Evolutionary conservation across 2,329 filamentous ascomycete species (phyloP).

Genomic region (Aspergillus clavatus): DNA sequence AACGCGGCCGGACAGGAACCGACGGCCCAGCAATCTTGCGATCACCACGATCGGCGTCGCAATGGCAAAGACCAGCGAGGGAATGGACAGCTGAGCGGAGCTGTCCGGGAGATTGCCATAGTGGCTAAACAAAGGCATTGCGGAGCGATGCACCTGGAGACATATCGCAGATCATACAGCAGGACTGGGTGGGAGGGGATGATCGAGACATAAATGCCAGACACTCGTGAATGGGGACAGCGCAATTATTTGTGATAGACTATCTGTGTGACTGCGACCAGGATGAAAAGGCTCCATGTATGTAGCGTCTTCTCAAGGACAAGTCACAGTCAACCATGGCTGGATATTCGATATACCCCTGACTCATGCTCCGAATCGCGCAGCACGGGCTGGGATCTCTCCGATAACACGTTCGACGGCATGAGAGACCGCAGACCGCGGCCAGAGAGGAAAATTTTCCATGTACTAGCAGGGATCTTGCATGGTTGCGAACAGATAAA

Average conservation of each 20-base stretch:
- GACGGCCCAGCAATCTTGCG: conserved; percentile 13
- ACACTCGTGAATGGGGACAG: not conserved
- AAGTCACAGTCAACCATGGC: not conserved
- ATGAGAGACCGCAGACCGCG: not conserved
- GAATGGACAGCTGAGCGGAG: conserved; percentile 13
- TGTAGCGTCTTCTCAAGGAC: not conserved
- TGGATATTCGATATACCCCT: not conserved
- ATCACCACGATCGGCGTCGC: conserved; percentile 17
- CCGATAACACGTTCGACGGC: too few relatives aligned
- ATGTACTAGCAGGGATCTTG: not conserved
- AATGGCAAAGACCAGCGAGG: conserved; percentile 18
- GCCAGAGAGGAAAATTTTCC: not conserved
- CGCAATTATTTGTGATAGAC: too few relatives aligned
- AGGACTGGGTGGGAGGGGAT: not conserved
- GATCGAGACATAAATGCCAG: not conserved
- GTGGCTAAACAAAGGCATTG: conserved; percentile 19
- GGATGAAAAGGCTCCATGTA: too few relatives aligned
- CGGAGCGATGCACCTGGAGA: not conserved
- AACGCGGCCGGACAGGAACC: conserved; percentile 12
- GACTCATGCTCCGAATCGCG: not conserved
- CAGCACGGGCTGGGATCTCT: too few relatives aligned
- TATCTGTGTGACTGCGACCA: too few relatives aligned
- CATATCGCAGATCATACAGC: not conserved
- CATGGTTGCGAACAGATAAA: not conserved
- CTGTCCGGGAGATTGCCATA: conserved; percentile 21